Evolutionary conservation across 768 basidiomycete species (phyloP), one percentile per base, ranked within the genome.

Genomic region (Naganishia antarctica): DNA sequence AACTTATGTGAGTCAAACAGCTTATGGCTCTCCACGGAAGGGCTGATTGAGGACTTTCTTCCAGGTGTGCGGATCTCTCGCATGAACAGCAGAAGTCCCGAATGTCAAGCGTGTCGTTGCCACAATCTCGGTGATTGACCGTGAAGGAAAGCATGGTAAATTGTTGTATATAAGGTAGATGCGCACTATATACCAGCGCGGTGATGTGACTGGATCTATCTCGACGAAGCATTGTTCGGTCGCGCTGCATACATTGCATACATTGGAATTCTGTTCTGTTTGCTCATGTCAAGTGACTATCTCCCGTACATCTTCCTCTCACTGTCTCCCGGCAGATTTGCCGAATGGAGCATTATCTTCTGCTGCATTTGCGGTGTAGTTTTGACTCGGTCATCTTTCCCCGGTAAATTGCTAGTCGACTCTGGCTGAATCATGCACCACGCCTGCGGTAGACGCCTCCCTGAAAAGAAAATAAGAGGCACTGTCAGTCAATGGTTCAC

Each of bases 1-100:
- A 96, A 79, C 80, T 96, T 47, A 75, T 94, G 89, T 92, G 71
- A 75, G 87, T 57, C 32, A 18, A 29, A 18, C 18, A 8, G 8
- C 28, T 31, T 18, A 18, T 50, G 26, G 13, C 11, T 29, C 4
- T 3, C 7, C 5, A 18, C 26, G 18, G 13, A 13, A 2, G 25
- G 28, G 18, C 15, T 8, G 3, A 34, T n/a, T 31, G n/a, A n/a
- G n/a, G n/a, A n/a, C 15, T 16, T 57, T 11, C 13, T 21, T 25
- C 1, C 23, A 57, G 53, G 53, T 57, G 34, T 21, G 59, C 59
- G 16, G 59, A 60, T 8, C 29, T 60, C 13, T 11, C 59, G 25
- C 59, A 60, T 18, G 43, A 60, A 46, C 59, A 60, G 9, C 43
- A 44, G 37, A 32, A 57, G 31, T 23, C 34, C 40, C 53, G 53